Percentiles rank a stretch among this genome's conserved stretches.
phyloP scores from a whole-genome alignment of 2,329 filamentous ascomycete genomes.

The Septoria petroselini region DNA sequence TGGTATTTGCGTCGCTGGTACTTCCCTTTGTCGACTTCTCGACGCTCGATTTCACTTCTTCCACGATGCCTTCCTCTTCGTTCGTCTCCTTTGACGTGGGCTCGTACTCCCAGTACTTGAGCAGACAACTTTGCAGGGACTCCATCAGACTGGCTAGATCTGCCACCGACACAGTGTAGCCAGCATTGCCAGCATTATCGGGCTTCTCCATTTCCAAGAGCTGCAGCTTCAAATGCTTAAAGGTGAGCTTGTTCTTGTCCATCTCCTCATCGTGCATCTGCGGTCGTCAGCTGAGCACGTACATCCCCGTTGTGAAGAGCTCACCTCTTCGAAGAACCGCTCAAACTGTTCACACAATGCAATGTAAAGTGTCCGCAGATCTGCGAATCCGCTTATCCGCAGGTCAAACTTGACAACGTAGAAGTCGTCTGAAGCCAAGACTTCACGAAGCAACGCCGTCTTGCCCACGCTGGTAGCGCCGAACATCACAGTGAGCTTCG shows the following conservation, averaged over 20 bases:
- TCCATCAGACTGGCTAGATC: conserved; percentile 25
- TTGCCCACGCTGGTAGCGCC: conserved; percentile 25
- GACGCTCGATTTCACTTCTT: neutral
- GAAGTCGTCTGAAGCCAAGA: conserved; percentile 24
- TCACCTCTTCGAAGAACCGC: conserved; percentile 18
- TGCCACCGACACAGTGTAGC: conserved; percentile 20
- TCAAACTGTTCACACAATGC: conserved; percentile 23
- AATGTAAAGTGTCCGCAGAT: conserved; percentile 21
- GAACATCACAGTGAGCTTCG: conserved; percentile 23
- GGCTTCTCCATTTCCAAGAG: conserved; percentile 21
- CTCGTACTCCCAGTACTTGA: conserved; percentile 24
- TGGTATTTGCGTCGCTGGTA: too few species aligned
- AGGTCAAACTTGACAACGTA: conserved; percentile 26
- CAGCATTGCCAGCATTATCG: conserved; percentile 16
- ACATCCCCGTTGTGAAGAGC: neutral
- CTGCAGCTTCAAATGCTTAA: conserved; percentile 21
- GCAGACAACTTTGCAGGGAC: conserved; percentile 22
- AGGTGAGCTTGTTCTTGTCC: conserved; percentile 22
- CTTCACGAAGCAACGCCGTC: conserved; percentile 22
- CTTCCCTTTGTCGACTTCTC: too few species aligned
- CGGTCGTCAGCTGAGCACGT: neutral
- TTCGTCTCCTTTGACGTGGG: conserved; percentile 5
- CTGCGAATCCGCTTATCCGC: conserved; percentile 23
- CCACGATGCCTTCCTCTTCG: neutral
- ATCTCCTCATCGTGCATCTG: conserved; percentile 24